A percentile compares a stretch with the other conserved stretches of the same genome.
These are phyloP conservation scores for Kodamaea sp. DNA, from an alignment of 1,139 yeast genomes.

Conservation along the genomic window DNA sequence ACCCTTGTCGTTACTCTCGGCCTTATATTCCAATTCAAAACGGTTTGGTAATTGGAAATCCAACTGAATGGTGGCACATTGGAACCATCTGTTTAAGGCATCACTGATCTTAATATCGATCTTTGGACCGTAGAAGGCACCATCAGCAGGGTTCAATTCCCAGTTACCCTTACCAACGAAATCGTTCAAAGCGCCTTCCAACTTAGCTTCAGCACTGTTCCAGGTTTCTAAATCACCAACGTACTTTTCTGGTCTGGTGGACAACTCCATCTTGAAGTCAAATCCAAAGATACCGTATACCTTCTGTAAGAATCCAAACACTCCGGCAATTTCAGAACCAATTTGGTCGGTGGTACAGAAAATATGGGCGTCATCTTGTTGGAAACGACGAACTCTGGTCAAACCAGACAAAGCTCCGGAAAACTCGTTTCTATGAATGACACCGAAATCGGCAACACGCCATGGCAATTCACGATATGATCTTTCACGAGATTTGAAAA, in stretches of 20 bases:
- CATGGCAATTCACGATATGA: conserved; percentile 94
- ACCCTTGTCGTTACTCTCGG: conserved; percentile 60
- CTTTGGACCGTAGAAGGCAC: conserved; percentile 99
- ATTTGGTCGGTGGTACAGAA: conserved; percentile 92
- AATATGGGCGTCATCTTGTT: conserved; percentile 98
- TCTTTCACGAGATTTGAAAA: conserved; percentile 84
- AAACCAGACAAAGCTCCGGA: conserved; percentile 84
- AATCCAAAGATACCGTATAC: conserved; percentile 86
- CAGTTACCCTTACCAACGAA: conserved; percentile 75
- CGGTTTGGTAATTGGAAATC: conserved; percentile 96
- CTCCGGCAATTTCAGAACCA: conserved; percentile 74
- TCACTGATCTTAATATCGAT: conserved; percentile 93
- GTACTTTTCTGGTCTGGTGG: conserved; percentile 92
- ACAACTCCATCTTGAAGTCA: conserved; percentile 83
- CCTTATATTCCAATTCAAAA: conserved; percentile 84
- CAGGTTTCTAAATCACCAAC: conserved; percentile 87
- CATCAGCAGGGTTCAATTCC: conserved; percentile 94
- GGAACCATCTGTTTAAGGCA: conserved; percentile 92
- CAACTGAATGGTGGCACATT: conserved; percentile 96
- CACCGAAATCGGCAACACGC: conserved; percentile 96
- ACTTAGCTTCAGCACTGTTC: conserved; percentile 81
- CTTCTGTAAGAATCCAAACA: conserved; percentile 75
- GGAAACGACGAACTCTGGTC: conserved; percentile 96
- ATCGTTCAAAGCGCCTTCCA: conserved; percentile 70
- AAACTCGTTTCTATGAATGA: conserved; percentile 92